These are phyloP conservation scores for Lipomyces yarrowii DNA, from an alignment of 1,139 yeast species.

Conservation along the genomic window DNA sequence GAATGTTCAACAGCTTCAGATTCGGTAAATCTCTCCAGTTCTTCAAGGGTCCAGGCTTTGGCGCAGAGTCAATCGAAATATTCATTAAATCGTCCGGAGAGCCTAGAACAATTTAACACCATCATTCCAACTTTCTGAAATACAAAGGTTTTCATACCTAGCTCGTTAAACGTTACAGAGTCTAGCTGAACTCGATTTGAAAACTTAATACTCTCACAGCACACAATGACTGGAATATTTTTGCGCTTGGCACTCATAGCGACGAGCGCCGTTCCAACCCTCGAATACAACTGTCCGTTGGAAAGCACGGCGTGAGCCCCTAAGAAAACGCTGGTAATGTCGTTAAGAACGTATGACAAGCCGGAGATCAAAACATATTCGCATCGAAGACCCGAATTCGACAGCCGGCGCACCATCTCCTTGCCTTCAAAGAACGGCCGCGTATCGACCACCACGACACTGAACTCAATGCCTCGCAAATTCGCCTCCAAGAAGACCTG, in stretches of 20 bases:
- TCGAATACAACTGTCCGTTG: constrained; percentile 87
- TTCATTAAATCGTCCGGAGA: constrained; percentile 65
- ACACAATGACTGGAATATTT: constrained; percentile 89
- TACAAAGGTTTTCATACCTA: constrained; percentile 49
- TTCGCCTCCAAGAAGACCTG: constrained; percentile 73
- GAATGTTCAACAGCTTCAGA: constrained; percentile 76
- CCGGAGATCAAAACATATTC: constrained; percentile 81
- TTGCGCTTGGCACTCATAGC: constrained; percentile 89
- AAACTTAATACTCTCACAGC: constrained; percentile 94
- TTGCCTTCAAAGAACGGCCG: constrained; percentile 95
- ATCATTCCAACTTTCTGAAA: neutral
- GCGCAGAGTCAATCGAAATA: constrained; percentile 39
- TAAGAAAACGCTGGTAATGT: constrained; percentile 85
- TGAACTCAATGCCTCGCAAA: constrained; percentile 66
- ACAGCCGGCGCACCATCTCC: constrained; percentile 64
- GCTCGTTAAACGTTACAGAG: constrained; percentile 89
- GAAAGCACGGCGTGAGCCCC: constrained; percentile 98
- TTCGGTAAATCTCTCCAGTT: constrained; percentile 67
- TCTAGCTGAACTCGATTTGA: constrained; percentile 95
- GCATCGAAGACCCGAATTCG: constrained; percentile 60
- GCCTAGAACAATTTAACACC: constrained; percentile 44
- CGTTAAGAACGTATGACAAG: constrained; percentile 72
- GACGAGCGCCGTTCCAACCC: constrained; percentile 93
- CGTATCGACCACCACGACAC: constrained; percentile 89
- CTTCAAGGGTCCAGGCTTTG: constrained; percentile 48